Evolutionary conservation across 1,139 yeast species (phyloP), one percentile per base, ranked within the genome.

Genomic region (Pichia sp.): DNA sequence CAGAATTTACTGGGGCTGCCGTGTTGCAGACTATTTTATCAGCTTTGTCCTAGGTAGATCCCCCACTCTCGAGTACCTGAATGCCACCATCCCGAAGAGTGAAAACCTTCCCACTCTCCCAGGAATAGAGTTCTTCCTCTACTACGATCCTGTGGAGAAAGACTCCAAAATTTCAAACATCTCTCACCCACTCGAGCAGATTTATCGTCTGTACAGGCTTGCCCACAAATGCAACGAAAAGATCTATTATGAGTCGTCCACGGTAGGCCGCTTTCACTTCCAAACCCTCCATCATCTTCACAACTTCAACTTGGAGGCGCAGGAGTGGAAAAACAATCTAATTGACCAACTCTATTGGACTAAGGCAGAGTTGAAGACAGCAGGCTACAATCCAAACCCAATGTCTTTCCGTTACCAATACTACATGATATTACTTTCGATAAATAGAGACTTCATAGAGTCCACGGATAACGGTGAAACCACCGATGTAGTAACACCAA

Each of bases 1-100:
- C 23, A 49, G 57, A 15, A 52, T 54, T 16, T 54, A 49, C 15
- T 54, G 57, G 57, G 57, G 57, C 3, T 52, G 53, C 32, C 6
- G 47, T 15, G 13, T 52, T 10, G 53, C 57, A 3, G 57, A 54
- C 19, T 49, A 49, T 15, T 54, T 43, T 19, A 49, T 54, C 11
- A 43, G 51, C 19, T 49, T 49, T 43, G 45, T 52, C 2, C 45
- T 54, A n/a, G 57, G 57, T 7, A 49, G 55, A 30, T 15, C 49
- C 2, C 53, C 57, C n/a, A 49, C 51, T 1, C 29, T 54, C 31
- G 51, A 49, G 13, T 41, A 45, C 42, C 29, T 47, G 3, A 45
- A 41, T 16, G 53, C 57, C 15, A 52, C 53, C 4, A 52, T 54
- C 11, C 52, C 53, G 5, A 16, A 45, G 4, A 29, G 47, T 29